These are phyloP conservation scores for Metschnikowia picachoensis DNA, from an alignment of 805 yeast species.

Conservation along the genomic window DNA sequence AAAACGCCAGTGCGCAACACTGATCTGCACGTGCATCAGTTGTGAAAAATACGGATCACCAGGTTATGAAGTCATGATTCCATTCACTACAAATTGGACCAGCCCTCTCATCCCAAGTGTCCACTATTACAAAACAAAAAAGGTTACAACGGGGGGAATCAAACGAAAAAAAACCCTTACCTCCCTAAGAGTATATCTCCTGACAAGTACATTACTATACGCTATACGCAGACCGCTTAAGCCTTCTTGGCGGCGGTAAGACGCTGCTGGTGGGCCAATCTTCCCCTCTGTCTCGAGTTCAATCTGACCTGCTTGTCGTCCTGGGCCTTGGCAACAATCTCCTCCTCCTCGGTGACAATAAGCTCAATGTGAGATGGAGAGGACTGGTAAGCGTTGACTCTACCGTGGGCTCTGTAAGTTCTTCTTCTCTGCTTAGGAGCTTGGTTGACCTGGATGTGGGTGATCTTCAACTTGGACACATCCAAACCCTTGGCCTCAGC, in stretches of 20 bases:
- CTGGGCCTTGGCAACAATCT: conserved; percentile 87
- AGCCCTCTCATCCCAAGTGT: too few relatives aligned
- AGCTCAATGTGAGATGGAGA: conserved; percentile 99
- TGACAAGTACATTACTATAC: too few relatives aligned
- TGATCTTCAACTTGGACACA: conserved; percentile 85
- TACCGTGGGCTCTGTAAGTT: conserved; percentile 99
- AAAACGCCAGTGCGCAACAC: too few relatives aligned
- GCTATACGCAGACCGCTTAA: not conserved
- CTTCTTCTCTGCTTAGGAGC: conserved; percentile 99
- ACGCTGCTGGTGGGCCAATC: conserved; percentile 85
- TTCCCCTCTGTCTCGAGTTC: conserved; percentile 89
- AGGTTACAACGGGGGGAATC: too few relatives aligned
- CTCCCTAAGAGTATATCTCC: too few relatives aligned
- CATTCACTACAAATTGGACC: too few relatives aligned
- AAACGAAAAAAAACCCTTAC: too few relatives aligned
- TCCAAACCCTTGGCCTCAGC: conserved; percentile 98
- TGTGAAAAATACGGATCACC: too few relatives aligned
- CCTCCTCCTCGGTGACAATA: conserved; percentile 92
- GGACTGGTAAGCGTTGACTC: conserved; percentile 98
- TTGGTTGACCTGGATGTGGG: conserved; percentile 99
- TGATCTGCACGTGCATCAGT: too few relatives aligned
- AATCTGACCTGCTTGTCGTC: conserved; percentile 67
- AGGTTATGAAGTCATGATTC: too few relatives aligned
- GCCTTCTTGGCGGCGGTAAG: conserved; percentile 44
- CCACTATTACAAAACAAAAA: too few relatives aligned